Conservation (phyloP, 495 filamentous ascomycete species). For the Letharia columbiana region DNA sequence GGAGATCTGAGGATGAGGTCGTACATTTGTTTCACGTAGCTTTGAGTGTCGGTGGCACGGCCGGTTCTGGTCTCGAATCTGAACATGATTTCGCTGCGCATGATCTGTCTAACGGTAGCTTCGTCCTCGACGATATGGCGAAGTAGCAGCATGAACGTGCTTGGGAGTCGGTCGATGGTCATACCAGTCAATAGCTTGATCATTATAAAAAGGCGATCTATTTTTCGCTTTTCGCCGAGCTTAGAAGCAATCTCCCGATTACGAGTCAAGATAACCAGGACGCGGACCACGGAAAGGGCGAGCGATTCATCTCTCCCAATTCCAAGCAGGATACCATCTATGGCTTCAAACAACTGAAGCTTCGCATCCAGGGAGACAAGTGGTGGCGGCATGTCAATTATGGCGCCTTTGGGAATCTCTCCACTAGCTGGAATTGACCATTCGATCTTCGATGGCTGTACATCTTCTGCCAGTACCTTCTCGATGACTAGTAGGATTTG, state of each 20-base stretch:
- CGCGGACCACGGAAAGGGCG: conserved; percentile 71
- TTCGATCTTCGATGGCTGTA: conserved; percentile 62
- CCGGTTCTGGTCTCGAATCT: conserved; percentile 58
- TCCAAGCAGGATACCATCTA: conserved; percentile 74
- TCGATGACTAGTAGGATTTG: conserved; percentile 86
- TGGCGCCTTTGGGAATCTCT: conserved; percentile 39
- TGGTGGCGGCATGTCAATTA: conserved; percentile 49
- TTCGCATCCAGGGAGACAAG: conserved; percentile 60
- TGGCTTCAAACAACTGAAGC: conserved; percentile 56
- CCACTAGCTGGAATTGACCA: conserved; percentile 55
- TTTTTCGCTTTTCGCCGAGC: conserved; percentile 77
- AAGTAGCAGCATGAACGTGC: conserved; percentile 76
- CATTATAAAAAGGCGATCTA: conserved; percentile 89
- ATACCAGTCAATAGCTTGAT: conserved; percentile 78
- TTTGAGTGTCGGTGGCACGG: conserved; percentile 57
- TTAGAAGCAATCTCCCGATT: conserved; percentile 61
- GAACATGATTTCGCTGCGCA: conserved; percentile 79
- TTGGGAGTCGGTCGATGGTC: conserved; percentile 65
- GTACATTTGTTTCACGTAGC: conserved; percentile 68
- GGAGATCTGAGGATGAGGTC: conserved; percentile 78
- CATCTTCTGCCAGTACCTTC: conserved; percentile 78
- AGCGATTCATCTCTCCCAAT: conserved; percentile 80
- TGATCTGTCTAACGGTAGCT: conserved; percentile 79
- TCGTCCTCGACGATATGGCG: conserved; percentile 94
- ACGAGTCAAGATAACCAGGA: conserved; percentile 86